Conservation (phyloP, 2,329 filamentous ascomycete genomes). For the Aspergillus bombycis region DNA sequence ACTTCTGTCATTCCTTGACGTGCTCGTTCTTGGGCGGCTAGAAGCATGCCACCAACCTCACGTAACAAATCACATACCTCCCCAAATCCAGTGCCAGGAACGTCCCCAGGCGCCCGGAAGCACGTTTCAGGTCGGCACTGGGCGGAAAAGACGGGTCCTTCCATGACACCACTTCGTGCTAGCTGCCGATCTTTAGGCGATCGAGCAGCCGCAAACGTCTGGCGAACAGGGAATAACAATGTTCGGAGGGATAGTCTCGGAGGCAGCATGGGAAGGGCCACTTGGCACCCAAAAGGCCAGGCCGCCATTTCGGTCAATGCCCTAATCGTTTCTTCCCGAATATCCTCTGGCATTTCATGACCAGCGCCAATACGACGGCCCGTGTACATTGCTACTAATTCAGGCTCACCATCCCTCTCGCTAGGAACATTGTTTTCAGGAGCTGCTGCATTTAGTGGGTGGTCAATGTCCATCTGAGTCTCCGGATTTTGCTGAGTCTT, state of each 20-base stretch:
- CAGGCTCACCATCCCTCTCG: conserved; percentile 8
- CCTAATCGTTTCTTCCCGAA: conserved; percentile 59
- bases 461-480: conserved; percentile 31
- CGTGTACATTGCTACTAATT: conserved; percentile 50
- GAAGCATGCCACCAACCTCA: conserved; percentile 60
- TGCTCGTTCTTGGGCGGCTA: conserved; percentile 63
- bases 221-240: conserved; percentile 60
- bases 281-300: conserved; percentile 61
- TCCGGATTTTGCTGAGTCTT: conserved; percentile 21
- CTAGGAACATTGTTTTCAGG: neutral
- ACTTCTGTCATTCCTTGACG: conserved; percentile 56
- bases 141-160: conserved; percentile 61
- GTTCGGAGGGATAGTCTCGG: conserved; percentile 53
- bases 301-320: conserved; percentile 61
- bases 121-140: conserved; percentile 59
- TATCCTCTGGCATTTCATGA: conserved; percentile 60
- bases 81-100: conserved; percentile 34
- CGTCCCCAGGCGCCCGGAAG: conserved; percentile 48
- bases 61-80: conserved; percentile 58
- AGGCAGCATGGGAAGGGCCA: conserved; percentile 51
- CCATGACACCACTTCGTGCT: conserved; percentile 58
- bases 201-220: conserved; percentile 58
- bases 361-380: conserved; percentile 62
- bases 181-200: conserved; percentile 55
- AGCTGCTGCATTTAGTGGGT: conserved; percentile 3